Base-by-base conservation (phyloP, 2,329 filamentous ascomycete genomes). In the Paecilomyces sp. region DNA sequence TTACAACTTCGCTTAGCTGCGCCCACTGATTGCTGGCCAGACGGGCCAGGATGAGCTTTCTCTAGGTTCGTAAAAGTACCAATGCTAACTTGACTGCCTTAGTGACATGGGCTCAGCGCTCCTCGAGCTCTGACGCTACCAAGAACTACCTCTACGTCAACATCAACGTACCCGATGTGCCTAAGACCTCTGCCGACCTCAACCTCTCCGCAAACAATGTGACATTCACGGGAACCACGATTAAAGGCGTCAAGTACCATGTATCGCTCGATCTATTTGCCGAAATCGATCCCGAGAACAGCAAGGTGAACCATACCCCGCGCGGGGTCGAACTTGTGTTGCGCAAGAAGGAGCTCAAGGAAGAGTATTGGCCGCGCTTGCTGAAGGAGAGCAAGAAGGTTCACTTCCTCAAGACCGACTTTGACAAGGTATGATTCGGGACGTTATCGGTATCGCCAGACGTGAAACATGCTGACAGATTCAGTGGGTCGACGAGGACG, bases 61-160 rank as follows among this genome's bases (percentile, higher is more conserved):
- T 47, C 18, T 47, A 18, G 12, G 8, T 8, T 47, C 41, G 18
- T 18, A 9, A 47, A n/a, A n/a, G 24, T 13, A 57, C 22, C 36
- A 50, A 11, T 53, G 18, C 28, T 54, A 12, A 57, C 62, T 67
- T 55, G 65, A 57, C 55, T 60, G 58, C 57, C 57, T 33, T 71
- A 97, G 94, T 99, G 70, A 89, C 92, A 78, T 99, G 94, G 94
- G 93, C 94, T 66, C 94, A 99, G 83, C 92, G 94, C 83, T 97
- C 93, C 54, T 94, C 88, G 72, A 81, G 78, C 68, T 82, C 82
- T 67, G 92, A 97, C 58, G 76, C 89, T 59, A 84, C 88, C 76
- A 95, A 92, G 83, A 99, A 99, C 85, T 90, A 91, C 81, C 81
- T 99, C 83, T 96, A 92, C 82, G 85, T 99, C 67, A 95, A 91